Evolutionary conservation across 495 filamentous ascomycete genomes (phyloP), one percentile per base, ranked within the genome.

Genomic region (Aspergillus saccharolyticus): DNA sequence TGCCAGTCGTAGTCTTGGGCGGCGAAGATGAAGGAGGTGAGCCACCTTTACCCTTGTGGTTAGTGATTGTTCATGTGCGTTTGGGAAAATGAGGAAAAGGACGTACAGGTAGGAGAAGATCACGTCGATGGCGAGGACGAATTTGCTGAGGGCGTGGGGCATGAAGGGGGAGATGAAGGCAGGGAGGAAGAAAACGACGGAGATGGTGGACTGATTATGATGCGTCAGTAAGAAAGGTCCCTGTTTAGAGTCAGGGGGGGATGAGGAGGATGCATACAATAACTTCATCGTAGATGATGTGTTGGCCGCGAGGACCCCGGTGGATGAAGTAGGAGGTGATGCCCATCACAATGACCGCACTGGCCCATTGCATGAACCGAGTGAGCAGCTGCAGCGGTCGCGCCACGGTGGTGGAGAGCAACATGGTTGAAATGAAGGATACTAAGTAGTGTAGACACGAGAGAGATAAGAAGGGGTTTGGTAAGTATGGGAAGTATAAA

Each of bases 71-170:
- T 42, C n/a, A 3, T 44, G 25, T 28, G 25, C 4, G 25, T 28
- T 28, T 9, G 33, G 19, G 10, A 46, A 0, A 24, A 49, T 18
- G 24, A 42, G 42, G 21, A 10, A 63, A 9, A 5, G 44, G 44
- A 24, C 69, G 22, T 72, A 78, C 75, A 86, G 79, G 60, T 86
- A 85, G 2, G 82, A 84, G 70, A 86, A 85, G 60, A 85, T 69
- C 24, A 85, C 62, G 63, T 84, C 82, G 66, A 85, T 82, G 0
- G 75, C 55, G 21, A 83, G 67, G 42, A 80, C 68, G 25, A 74
- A 76, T 53, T 70, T 73, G 69, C 72, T 68, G 15, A 78, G 63
- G 3, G 61, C 47, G 4, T 70, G 73, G 2, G 78, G 74, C 55
- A 76, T 67, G 54, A 78, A 74, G 21, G 77, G 76, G 21, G 83